Evolutionary conservation across 2,329 filamentous ascomycete species (phyloP).

Genomic region (Capronia coronata): DNA sequence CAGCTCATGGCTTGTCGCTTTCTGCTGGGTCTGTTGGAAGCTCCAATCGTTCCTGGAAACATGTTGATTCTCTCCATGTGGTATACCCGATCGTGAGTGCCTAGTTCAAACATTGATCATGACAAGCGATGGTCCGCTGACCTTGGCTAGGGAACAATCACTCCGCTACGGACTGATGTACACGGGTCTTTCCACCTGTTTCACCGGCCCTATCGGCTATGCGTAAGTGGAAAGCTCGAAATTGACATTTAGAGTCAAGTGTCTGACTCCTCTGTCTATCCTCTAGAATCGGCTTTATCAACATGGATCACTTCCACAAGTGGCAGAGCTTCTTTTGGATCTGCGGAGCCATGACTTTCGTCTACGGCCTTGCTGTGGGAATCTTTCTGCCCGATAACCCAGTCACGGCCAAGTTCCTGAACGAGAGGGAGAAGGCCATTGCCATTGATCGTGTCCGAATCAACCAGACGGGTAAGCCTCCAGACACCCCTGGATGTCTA

Average conservation of each 20-base stretch:
- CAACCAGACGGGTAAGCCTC: slow-evolving; percentile 47
- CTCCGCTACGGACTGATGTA: slow-evolving; percentile 7
- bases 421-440: slow-evolving; percentile 47
- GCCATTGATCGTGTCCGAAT: slow-evolving; percentile 51
- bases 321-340: slow-evolving; percentile 18
- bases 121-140: background rate
- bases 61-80: slow-evolving; percentile 46
- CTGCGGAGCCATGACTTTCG: slow-evolving; percentile 12
- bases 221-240: slow-evolving; percentile 4
- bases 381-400: slow-evolving; percentile 53
- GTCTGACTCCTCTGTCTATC: background rate
- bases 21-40: slow-evolving; percentile 40
- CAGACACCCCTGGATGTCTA: background rate
- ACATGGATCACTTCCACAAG: slow-evolving; percentile 1
- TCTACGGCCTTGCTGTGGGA: slow-evolving; percentile 6
- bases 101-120: background rate
- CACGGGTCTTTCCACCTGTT: slow-evolving; percentile 7
- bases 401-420: slow-evolving; percentile 48
- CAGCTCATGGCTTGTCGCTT: slow-evolving; percentile 39
- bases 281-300: slow-evolving; percentile 3
- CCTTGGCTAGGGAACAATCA: background rate
- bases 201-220: slow-evolving; percentile 12
- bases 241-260: background rate
- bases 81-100: slow-evolving; percentile 38
- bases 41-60: slow-evolving; percentile 42